Base-by-base conservation (phyloP, 768 basidiomycete species). In the Peribolospora baueri region DNA sequence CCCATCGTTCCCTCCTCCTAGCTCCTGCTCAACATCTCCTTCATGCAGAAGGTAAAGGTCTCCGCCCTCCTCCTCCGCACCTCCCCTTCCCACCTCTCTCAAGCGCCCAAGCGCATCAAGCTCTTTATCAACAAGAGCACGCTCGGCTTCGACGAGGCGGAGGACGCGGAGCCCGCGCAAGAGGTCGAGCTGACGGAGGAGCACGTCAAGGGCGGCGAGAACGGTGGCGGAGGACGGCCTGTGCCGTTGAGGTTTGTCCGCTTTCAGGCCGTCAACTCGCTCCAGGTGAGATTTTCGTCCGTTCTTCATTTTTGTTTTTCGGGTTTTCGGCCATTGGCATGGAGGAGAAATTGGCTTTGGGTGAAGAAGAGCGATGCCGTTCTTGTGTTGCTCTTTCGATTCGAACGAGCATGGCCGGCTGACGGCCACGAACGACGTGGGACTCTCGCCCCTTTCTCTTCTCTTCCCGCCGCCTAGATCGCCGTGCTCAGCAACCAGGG, bases 401-500 rank as follows among this genome's bases (percentile, higher is more conserved):
- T 25, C 25, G 25, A 25, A 25, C 25, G 25, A 25, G 1, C 25
- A 25, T 25, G 25, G 25, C 25, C 25, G 25, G 25, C 25, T 25
- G 25, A 25, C 25, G 25, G 6, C 51, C 39, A 5, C n/a, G 13
- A 8, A 13, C 10, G 11, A 25, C 5, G 14, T n/a, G 11, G 2
- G 0, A 25, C 11, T 7, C 3, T 5, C 36, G 42, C 54, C 45
- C 10, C 42, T 2, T 14, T 6, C 3, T 3, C 9, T 14, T 5
- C 7, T 3, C 2, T 51, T 51, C 7, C 25, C 25, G 25, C 9
- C 0, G 3, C 14, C 1, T 56, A 82, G 80, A 73, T 84, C 46
- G 83, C 84, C 61, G 74, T 84, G 46, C 71, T 68, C 42, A 75
- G 76, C 5, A 82, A 82, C 59, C 77, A 81, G 56, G 78, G 74